phyloP scores from a whole-genome alignment of 1,284 basidiomycete species.

The Schizophyllum commune region DNA sequence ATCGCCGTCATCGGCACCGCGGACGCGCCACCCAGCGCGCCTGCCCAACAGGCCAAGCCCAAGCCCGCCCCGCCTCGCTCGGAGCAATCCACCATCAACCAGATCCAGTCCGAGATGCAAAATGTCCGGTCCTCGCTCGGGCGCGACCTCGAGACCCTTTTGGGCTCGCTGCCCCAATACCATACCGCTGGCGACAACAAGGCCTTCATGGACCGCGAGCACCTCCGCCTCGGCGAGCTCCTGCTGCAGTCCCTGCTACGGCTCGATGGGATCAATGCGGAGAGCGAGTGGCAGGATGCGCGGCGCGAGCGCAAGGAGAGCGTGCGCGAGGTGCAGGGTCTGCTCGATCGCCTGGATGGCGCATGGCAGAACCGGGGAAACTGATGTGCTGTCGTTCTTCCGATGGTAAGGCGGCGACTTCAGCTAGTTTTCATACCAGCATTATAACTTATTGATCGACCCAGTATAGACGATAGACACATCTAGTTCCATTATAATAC shows the following conservation, averaged over 20 bases:
- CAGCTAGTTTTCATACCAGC: not conserved
- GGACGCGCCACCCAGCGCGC: conserved; percentile 17
- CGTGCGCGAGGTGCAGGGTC: conserved; percentile 26
- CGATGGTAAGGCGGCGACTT: not conserved
- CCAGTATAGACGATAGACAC: not conserved
- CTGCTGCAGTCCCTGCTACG: conserved; percentile 71
- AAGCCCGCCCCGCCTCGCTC: conserved; percentile 27
- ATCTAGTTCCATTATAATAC: not conserved
- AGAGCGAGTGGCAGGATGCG: conserved; percentile 65
- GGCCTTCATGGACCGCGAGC: conserved; percentile 34
- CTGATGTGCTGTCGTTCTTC: not conserved
- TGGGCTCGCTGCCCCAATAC: conserved; percentile 23
- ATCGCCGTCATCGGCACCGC: conserved; percentile 50
- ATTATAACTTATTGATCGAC: not conserved
- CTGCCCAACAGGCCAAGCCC: conserved; percentile 13
- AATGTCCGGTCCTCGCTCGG: conserved; percentile 44
- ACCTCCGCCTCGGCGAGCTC: conserved; percentile 58
- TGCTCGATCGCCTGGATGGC: conserved; percentile 34
- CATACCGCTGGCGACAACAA: conserved; percentile 8
- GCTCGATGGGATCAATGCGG: conserved; percentile 63
- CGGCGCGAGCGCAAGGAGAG: conserved; percentile 54
- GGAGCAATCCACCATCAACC: conserved; percentile 43
- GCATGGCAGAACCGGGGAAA: conserved; percentile 13
- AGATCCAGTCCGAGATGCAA: conserved; percentile 54
- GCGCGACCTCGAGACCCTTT: conserved; percentile 49